Conservation (phyloP, 371 early-diverging fungal genomes). For the Circinella umbellata region DNA sequence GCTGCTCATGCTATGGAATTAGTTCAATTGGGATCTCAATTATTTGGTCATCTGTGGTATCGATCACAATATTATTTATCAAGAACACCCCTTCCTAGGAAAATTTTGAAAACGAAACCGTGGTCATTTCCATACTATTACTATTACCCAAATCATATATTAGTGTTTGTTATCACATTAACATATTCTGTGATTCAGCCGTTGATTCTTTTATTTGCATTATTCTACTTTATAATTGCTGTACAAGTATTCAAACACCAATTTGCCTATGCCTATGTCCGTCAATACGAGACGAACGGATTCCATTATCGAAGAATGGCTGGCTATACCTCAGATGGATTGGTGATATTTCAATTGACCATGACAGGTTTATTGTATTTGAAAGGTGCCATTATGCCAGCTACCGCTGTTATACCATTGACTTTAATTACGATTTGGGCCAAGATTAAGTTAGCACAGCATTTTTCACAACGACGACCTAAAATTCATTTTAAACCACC, state of each 20-base stretch:
- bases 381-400: conserved; percentile 54
- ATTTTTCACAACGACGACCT: conserved; percentile 48
- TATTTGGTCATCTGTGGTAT: conserved; percentile 54
- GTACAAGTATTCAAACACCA: conserved; percentile 82
- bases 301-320: conserved; percentile 77
- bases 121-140: conserved; percentile 71
- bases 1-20: conserved; percentile 76
- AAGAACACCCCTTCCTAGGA: conserved; percentile 72
- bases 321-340: conserved; percentile 77
- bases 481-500: conserved; percentile 36
- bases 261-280: conserved; percentile 84
- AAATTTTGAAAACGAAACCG: conserved; percentile 51
- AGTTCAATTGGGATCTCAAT: conserved; percentile 64
- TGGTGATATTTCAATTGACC: conserved; percentile 85
- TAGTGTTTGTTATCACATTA: conserved; percentile 84
- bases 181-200: conserved; percentile 90
- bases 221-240: conserved; percentile 77
- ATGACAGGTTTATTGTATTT: conserved; percentile 80
- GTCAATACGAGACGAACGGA: conserved; percentile 84
- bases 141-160: conserved; percentile 73
- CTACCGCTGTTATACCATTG: conserved; percentile 49
- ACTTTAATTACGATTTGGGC: conserved; percentile 57
- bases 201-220: conserved; percentile 78
- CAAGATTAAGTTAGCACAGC: conserved; percentile 49
- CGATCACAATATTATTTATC: conserved; percentile 52